These are phyloP conservation scores for Backusella morwellensis DNA, from an alignment of 192 early-diverging fungal genomes.

Conservation along the genomic window DNA sequence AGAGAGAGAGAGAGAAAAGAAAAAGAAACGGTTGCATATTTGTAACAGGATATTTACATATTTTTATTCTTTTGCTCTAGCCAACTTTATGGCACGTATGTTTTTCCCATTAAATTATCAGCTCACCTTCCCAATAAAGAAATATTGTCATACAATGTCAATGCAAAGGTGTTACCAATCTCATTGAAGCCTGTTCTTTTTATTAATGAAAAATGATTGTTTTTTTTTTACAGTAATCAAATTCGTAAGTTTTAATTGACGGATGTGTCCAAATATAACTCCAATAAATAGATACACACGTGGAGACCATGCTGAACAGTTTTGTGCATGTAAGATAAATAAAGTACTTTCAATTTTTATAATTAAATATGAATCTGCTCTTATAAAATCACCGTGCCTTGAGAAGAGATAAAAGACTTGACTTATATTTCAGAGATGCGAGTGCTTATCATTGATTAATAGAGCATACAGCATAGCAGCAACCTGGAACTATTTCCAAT, in stretches of 20 bases:
- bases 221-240: background rate
- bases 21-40: background rate
- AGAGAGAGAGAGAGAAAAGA: background rate
- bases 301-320: background rate
- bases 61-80: background rate
- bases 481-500: background rate
- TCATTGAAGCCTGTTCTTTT: background rate
- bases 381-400: too few relatives aligned
- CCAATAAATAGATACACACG: background rate
- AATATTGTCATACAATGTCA: background rate
- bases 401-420: background rate
- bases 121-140: background rate
- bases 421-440: too few relatives aligned
- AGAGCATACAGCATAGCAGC: too few relatives aligned
- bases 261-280: background rate
- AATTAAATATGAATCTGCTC: background rate
- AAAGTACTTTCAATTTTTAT: background rate
- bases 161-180: background rate
- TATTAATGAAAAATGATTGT: background rate
- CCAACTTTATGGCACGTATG: background rate
- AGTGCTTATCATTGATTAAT: too few relatives aligned
- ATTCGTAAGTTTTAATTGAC: slow-evolving; percentile 1
- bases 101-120: background rate
- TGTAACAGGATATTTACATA: background rate
- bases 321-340: background rate